These are phyloP conservation scores for Ophiostoma montium DNA, from an alignment of 2,329 filamentous ascomycete genomes.

Conservation along the genomic window DNA sequence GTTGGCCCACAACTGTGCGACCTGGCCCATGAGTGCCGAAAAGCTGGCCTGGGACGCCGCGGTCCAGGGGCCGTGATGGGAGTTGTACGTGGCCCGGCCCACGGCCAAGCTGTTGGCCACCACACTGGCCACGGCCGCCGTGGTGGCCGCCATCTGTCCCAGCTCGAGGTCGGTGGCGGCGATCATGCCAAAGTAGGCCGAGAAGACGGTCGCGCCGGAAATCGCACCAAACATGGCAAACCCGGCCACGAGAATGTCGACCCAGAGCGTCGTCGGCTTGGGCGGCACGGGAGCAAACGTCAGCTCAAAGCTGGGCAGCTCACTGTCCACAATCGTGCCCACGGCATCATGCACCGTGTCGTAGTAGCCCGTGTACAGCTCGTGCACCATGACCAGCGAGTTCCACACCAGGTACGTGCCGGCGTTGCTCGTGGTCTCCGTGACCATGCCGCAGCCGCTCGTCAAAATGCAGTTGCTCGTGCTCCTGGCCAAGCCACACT, in stretches of 20 bases:
- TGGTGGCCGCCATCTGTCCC: too few relatives aligned
- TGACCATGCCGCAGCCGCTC: neutral
- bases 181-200: too few relatives aligned
- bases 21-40: neutral
- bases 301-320: conserved; percentile 3
- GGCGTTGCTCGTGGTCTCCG: neutral
- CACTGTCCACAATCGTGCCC: neutral
- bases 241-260: neutral
- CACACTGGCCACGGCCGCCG: too few relatives aligned
- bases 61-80: too few relatives aligned
- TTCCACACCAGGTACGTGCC: conserved; percentile 12
- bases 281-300: conserved; percentile 5
- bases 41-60: neutral
- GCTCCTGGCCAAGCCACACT: neutral
- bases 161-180: too few relatives aligned
- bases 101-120: too few relatives aligned
- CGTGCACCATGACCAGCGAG: conserved; percentile 10
- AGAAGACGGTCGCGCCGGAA: too few relatives aligned
- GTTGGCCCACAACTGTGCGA: neutral
- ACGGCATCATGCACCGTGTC: conserved; percentile 6
- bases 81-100: too few relatives aligned
- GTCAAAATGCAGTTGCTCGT: neutral
- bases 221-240: too few relatives aligned
- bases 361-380: conserved; percentile 11
- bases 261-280: neutral